These are phyloP conservation scores for Chaetomiaceae sp. DNA, from an alignment of 2,329 filamentous ascomycete species.

Conservation along the genomic window DNA sequence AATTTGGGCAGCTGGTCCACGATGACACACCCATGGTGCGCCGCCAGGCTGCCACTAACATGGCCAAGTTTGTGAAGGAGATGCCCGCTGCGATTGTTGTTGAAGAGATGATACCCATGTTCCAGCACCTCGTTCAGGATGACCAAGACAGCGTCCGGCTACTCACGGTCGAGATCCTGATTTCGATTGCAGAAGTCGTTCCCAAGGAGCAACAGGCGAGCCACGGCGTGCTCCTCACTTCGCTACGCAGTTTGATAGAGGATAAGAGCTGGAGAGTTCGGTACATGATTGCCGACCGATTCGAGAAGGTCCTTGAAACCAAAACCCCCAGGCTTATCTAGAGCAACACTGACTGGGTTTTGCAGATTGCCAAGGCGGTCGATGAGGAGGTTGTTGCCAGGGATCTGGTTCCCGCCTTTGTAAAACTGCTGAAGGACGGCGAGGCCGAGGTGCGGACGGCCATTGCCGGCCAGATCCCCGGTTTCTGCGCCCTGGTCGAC, in stretches of 20 bases:
- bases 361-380: conserved; percentile 92
- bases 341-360: conserved; percentile 25
- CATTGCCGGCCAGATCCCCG: conserved; percentile 94
- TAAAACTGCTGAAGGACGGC: conserved; percentile 95
- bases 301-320: conserved; percentile 77
- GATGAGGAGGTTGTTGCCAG: conserved; percentile 93
- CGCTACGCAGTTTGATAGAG: conserved; percentile 88
- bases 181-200: conserved; percentile 93
- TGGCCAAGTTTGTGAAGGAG: conserved; percentile 96
- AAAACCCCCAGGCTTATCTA: not conserved
- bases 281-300: conserved; percentile 98
- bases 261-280: conserved; percentile 99
- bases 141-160: conserved; percentile 97
- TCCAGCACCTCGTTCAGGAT: conserved; percentile 92
- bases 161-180: conserved; percentile 92
- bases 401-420: conserved; percentile 93
- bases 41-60: conserved; percentile 91
- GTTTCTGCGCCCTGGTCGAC: conserved; percentile 89
- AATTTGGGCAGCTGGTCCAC: conserved; percentile 89
- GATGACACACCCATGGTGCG: conserved; percentile 99
- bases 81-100: conserved; percentile 90
- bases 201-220: conserved; percentile 97
- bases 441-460: conserved; percentile 97
- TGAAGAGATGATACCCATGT: conserved; percentile 98
- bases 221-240: conserved; percentile 87